These are phyloP conservation scores for Fusarium floridanum DNA, from an alignment of 2,329 filamentous ascomycete species.

Conservation along the genomic window DNA sequence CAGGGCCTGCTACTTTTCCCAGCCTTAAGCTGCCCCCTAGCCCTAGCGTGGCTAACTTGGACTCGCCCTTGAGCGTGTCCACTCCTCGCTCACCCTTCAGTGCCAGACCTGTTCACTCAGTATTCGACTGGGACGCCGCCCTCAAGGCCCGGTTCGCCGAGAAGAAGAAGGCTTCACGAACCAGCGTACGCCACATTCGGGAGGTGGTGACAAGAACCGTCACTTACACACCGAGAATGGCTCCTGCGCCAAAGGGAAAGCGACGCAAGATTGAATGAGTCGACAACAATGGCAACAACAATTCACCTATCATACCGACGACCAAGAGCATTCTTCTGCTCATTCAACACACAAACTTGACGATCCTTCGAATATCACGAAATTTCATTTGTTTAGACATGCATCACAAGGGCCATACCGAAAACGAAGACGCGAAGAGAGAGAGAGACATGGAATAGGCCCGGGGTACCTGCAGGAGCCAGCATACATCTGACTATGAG, in stretches of 20 bases:
- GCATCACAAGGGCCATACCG: conserved; percentile 34
- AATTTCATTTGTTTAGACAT: conserved; percentile 47
- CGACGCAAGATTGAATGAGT: conserved; percentile 76
- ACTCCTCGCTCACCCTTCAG: conserved; percentile 79
- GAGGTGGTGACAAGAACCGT: conserved; percentile 96
- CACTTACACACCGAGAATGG: conserved; percentile 88
- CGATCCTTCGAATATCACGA: conserved; percentile 42
- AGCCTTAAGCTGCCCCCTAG: conserved; percentile 84
- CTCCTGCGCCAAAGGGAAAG: conserved; percentile 92
- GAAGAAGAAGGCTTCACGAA: conserved; percentile 68
- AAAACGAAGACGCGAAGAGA: conserved; percentile 33
- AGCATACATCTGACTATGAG: not conserved
- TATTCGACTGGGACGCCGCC: conserved; percentile 83
- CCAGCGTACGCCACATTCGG: conserved; percentile 78
- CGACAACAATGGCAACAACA: not conserved
- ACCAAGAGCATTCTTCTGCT: conserved; percentile 17
- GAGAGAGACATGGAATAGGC: conserved; percentile 31
- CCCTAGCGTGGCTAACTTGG: conserved; percentile 74
- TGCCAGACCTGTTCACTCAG: conserved; percentile 73
- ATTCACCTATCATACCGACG: conserved; percentile 14
- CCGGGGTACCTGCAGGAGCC: conserved; percentile 21
- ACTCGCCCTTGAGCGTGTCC: conserved; percentile 77
- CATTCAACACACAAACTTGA: conserved; percentile 25
- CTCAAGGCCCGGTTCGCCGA: conserved; percentile 76
- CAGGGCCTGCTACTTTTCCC: conserved; percentile 71